Evolutionary conservation across 148 eudicot species (phyloP).

Genomic region (Nepenthes mirabilis): DNA sequence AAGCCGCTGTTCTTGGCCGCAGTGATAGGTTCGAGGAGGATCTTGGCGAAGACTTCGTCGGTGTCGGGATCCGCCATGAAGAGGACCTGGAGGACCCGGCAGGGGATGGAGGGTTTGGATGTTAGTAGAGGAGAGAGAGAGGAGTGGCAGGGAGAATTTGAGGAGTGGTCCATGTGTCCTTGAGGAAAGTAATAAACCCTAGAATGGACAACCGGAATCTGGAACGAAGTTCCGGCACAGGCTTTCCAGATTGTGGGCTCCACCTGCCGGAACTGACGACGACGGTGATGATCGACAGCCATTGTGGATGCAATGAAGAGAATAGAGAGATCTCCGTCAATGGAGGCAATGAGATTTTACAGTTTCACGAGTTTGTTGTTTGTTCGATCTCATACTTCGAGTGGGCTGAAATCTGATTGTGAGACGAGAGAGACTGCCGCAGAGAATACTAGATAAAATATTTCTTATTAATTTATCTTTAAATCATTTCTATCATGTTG

Average conservation of each 20-base stretch:
- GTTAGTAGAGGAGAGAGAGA: constrained; percentile 3
- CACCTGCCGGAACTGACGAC: constrained; percentile 7
- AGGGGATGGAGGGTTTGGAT: constrained; percentile 18
- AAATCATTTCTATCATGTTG: too few species aligned
- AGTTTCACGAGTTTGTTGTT: too few species aligned
- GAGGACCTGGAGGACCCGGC: constrained; percentile 34
- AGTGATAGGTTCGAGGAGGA: constrained; percentile 24
- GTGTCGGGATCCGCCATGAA: constrained; percentile 28
- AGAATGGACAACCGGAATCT: constrained; percentile 27
- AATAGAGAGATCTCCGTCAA: too few species aligned
- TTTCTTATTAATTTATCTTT: too few species aligned
- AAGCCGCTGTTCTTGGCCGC: neutral
- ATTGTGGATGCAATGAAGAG: too few species aligned
- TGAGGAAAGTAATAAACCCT: constrained; percentile 74
- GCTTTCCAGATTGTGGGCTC: constrained; percentile 42
- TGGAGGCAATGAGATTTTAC: too few species aligned
- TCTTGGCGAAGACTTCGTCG: constrained; percentile 45
- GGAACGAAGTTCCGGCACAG: constrained; percentile 46
- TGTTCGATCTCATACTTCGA: too few species aligned
- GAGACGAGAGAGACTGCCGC: too few species aligned
- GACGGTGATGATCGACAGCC: constrained; percentile 16
- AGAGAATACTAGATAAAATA: too few species aligned
- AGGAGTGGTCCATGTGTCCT: constrained; percentile 60
- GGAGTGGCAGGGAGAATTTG: constrained; percentile 5
- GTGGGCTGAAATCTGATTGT: too few species aligned